These are phyloP conservation scores for Solanum lignicaule DNA, from an alignment of 257 asterid genomes.

Conservation along the genomic window DNA sequence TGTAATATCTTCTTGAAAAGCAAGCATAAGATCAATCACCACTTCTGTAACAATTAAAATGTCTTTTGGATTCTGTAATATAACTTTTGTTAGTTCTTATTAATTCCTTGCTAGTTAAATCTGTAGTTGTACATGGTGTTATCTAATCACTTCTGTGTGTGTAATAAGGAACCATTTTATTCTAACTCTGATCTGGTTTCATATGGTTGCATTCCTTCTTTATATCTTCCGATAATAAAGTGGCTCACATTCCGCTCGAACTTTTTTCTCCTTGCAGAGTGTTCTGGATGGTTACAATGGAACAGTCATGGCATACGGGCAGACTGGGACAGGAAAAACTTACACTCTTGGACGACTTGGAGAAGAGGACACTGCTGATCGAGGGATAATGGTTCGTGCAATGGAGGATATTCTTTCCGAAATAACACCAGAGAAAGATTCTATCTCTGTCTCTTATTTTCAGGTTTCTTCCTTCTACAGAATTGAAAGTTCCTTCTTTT, in stretches of 20 bases:
- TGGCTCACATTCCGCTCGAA: not conserved
- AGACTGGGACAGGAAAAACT: conserved; percentile 95
- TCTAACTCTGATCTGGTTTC: not conserved
- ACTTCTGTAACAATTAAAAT: not conserved
- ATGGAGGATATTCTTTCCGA: conserved; percentile 73
- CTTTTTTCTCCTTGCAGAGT: conserved; percentile 39
- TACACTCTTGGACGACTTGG: conserved; percentile 82
- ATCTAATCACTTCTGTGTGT: not conserved
- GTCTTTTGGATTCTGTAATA: not conserved
- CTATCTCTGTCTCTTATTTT: conserved; percentile 60
- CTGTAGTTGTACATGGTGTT: not conserved
- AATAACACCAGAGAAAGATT: conserved; percentile 51
- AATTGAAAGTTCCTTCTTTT: not conserved
- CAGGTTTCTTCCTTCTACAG: conserved; percentile 39
- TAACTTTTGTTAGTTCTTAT: not conserved
- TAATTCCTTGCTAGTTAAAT: not conserved
- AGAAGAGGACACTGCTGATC: conserved; percentile 69
- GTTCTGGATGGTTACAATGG: conserved; percentile 95
- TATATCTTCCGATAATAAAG: not conserved
- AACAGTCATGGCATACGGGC: conserved; percentile 93
- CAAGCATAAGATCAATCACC: not conserved
- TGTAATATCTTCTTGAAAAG: not conserved
- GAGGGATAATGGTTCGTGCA: conserved; percentile 91
- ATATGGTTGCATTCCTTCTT: not conserved
- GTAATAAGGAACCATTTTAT: not conserved